phyloP scores from a whole-genome alignment of 257 asterid species.

The Paulownia fortunei region DNA sequence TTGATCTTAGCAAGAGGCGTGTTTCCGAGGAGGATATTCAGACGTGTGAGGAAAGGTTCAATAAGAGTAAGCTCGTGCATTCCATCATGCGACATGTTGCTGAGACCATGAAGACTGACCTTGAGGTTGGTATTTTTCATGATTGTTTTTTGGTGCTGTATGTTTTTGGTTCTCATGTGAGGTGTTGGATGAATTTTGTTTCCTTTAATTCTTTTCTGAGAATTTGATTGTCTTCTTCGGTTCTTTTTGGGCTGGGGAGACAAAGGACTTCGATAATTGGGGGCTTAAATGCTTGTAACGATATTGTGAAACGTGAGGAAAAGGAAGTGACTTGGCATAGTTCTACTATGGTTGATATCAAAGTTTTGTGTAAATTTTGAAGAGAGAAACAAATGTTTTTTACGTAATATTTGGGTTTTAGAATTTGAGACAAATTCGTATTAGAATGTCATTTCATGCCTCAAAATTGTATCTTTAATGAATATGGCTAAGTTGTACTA shows the following conservation, averaged over 20 bases:
- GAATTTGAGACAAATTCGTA: background rate
- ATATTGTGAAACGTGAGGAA: background rate
- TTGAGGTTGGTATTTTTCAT: slow-evolving; percentile 60
- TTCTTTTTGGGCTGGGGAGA: background rate
- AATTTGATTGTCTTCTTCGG: background rate
- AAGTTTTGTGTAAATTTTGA: background rate
- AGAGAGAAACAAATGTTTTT: background rate
- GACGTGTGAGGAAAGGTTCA: slow-evolving; percentile 89
- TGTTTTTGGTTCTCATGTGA: background rate
- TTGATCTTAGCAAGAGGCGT: slow-evolving; percentile 95
- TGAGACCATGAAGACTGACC: slow-evolving; percentile 80
- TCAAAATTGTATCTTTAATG: background rate
- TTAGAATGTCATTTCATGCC: background rate
- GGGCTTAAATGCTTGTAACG: background rate
- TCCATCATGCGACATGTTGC: slow-evolving; percentile 98
- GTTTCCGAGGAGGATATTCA: slow-evolving; percentile 95
- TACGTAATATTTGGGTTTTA: background rate
- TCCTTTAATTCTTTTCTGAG: background rate
- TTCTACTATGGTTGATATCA: background rate
- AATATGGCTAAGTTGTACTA: background rate
- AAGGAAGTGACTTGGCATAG: background rate
- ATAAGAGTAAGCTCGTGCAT: slow-evolving; percentile 97
- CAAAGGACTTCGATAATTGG: background rate
- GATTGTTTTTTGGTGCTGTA: background rate
- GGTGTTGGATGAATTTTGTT: background rate